A percentile compares a stretch with the other conserved stretches of the same genome.
phyloP scores from a whole-genome alignment of 352 stramenopile genomes.

The Phytophthora constricta region DNA sequence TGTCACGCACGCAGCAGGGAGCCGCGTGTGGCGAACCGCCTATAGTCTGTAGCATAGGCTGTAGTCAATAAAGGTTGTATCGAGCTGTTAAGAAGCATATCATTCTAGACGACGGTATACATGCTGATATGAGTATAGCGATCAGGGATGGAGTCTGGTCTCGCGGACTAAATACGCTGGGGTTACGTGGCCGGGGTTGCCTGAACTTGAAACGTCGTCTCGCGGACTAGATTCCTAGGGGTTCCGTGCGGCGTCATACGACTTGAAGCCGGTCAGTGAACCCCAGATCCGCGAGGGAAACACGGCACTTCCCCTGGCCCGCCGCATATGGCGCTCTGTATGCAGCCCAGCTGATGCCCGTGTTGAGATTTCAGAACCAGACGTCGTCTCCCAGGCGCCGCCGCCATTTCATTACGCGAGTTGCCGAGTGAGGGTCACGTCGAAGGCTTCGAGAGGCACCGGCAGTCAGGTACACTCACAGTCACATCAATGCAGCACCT shows the following conservation, averaged over 20 bases:
- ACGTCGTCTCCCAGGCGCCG: neutral
- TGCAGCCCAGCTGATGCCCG: slow-evolving; percentile 28
- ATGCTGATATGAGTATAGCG: neutral
- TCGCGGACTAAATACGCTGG: slow-evolving; percentile 35
- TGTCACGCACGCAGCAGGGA: slow-evolving; percentile 20
- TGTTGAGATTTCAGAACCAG: slow-evolving; percentile 17
- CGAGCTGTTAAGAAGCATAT: neutral
- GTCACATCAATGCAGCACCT: slow-evolving; percentile 32
- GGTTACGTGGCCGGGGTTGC: slow-evolving; percentile 21
- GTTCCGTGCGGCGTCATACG: neutral
- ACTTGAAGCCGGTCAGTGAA: slow-evolving; percentile 10
- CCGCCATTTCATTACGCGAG: slow-evolving; percentile 39
- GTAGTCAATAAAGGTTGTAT: neutral
- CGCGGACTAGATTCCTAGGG: slow-evolving; percentile 33
- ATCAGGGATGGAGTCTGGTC: slow-evolving; percentile 21
- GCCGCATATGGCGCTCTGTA: slow-evolving; percentile 41
- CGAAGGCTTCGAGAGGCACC: neutral
- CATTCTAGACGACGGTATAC: neutral
- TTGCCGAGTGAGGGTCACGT: slow-evolving; percentile 25
- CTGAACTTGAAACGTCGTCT: slow-evolving; percentile 12
- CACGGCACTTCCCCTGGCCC: slow-evolving; percentile 30
- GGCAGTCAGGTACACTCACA: neutral
- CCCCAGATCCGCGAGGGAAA: slow-evolving; percentile 43
- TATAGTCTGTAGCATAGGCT: neutral
- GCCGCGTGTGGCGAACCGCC: slow-evolving; percentile 24